phyloP scores from a whole-genome alignment of 441 rosid genomes.

The Adansonia madagascariensis region DNA sequence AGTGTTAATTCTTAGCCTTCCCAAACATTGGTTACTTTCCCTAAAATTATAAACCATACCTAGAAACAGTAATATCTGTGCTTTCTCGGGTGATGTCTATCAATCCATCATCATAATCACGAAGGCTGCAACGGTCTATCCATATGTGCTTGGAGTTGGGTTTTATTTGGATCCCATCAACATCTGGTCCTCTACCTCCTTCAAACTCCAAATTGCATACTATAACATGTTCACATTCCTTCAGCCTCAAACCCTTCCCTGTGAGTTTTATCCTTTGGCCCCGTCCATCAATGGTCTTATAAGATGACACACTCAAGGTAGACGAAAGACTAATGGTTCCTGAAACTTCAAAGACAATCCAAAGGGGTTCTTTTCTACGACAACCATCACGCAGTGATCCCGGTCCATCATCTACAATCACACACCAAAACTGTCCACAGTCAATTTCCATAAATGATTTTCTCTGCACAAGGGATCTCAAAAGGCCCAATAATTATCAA shows the following conservation, averaged over 20 bases:
- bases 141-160: conserved; percentile 85
- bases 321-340: conserved; percentile 72
- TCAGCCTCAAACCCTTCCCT: conserved; percentile 80
- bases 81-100: conserved; percentile 92
- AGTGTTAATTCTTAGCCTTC: neutral
- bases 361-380: conserved; percentile 68
- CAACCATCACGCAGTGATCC: conserved; percentile 88
- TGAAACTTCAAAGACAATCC: conserved; percentile 83
- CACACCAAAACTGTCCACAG: neutral
- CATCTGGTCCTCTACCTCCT: conserved; percentile 85
- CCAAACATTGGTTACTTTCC: neutral
- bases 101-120: conserved; percentile 81
- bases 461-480: neutral
- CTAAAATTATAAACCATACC: conserved; percentile 43
- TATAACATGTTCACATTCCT: conserved; percentile 80
- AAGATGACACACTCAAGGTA: conserved; percentile 69
- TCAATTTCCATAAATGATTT: neutral
- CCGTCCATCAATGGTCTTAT: conserved; percentile 91
- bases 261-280: conserved; percentile 81
- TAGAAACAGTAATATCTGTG: conserved; percentile 85
- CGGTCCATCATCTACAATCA: conserved; percentile 74
- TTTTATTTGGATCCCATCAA: conserved; percentile 86
- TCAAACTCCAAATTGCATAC: conserved; percentile 85
- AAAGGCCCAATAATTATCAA: neutral
- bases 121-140: conserved; percentile 89